These are phyloP conservation scores for Paecilomyces dactylethromorphus DNA, from an alignment of 2,329 filamentous ascomycete species.

Conservation along the genomic window DNA sequence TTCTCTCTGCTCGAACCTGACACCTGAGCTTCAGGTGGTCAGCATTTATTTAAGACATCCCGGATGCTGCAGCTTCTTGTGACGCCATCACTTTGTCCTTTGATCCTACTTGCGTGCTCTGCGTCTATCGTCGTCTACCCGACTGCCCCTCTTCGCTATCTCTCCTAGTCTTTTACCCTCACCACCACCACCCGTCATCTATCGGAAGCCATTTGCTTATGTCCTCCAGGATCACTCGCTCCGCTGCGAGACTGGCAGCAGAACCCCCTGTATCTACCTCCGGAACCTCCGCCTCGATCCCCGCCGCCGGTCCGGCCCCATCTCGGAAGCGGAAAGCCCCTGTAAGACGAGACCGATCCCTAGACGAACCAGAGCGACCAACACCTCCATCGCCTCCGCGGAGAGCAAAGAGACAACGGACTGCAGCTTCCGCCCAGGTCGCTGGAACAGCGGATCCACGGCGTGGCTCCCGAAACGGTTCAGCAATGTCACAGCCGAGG, in stretches of 20 bases:
- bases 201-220: slow-evolving; percentile 59
- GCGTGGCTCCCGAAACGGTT: slow-evolving; percentile 25
- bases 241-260: slow-evolving; percentile 84
- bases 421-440: slow-evolving; percentile 44
- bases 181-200: slow-evolving; percentile 4
- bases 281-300: slow-evolving; percentile 30
- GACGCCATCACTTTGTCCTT: neutral
- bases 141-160: slow-evolving; percentile 3
- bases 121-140: neutral
- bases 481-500: slow-evolving; percentile 38
- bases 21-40: slow-evolving; percentile 1
- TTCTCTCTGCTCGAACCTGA: neutral
- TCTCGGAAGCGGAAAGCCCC: slow-evolving; percentile 72
- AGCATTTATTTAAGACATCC: neutral
- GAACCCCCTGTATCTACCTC: slow-evolving; percentile 42
- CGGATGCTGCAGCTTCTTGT: neutral
- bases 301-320: slow-evolving; percentile 41
- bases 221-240: slow-evolving; percentile 94
- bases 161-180: slow-evolving; percentile 2
- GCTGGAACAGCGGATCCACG: slow-evolving; percentile 38
- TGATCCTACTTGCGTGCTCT: slow-evolving; percentile 3
- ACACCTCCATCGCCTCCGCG: slow-evolving; percentile 37
- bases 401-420: slow-evolving; percentile 67
- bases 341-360: slow-evolving; percentile 42
- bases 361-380: slow-evolving; percentile 28